Base-by-base conservation (phyloP, 768 basidiomycete genomes). In the Russula virescens region DNA sequence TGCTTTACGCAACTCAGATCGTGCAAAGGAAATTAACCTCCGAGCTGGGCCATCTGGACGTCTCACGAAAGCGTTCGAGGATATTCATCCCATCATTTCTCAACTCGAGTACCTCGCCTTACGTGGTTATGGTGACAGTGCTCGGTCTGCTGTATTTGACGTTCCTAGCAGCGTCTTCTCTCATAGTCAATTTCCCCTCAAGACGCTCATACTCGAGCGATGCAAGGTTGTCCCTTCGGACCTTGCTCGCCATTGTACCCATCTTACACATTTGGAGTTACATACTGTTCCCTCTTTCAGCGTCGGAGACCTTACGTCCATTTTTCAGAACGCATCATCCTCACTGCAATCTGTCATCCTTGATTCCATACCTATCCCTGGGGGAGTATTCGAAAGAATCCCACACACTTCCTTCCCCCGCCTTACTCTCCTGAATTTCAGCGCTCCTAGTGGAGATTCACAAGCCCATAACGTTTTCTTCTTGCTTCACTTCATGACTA, bases 21-120 rank as follows among this genome's bases (percentile, higher is more conserved):
- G 66, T 28, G 64, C 63, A 31, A 67, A 62, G 25, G 64, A 65
- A 42, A 62, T 67, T 10, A 58, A 38, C 40, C 64, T 67, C 16
- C 51, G 60, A 55, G 56, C 60, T 38, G 56, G 61, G 3, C 53
- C 57, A 16, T 66, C 60, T 35, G 45, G n/a, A 23, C 60, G 65
- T 49, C 46, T 67, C 16, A 14, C 66, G 5, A 59, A 60, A 52
- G 64, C 65, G 2, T 57, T 67, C 23, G 55, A 61, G 19, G 64
- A 62, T 35, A 56, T 66, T 19, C 66, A 40, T 10, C 54, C 66
- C 16, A 48, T 56, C 1, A 54, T n/a, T 23, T 58, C 60, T 45
- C 55, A 55, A 19, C 64, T 67, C 38, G 60, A 66, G 43, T 51
- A 40, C 21, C 60, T 67, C 38, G 23, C 64, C 23, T 48, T 67